These are phyloP conservation scores for Auricularia cornea DNA, from an alignment of 768 basidiomycete species.

Conservation along the genomic window DNA sequence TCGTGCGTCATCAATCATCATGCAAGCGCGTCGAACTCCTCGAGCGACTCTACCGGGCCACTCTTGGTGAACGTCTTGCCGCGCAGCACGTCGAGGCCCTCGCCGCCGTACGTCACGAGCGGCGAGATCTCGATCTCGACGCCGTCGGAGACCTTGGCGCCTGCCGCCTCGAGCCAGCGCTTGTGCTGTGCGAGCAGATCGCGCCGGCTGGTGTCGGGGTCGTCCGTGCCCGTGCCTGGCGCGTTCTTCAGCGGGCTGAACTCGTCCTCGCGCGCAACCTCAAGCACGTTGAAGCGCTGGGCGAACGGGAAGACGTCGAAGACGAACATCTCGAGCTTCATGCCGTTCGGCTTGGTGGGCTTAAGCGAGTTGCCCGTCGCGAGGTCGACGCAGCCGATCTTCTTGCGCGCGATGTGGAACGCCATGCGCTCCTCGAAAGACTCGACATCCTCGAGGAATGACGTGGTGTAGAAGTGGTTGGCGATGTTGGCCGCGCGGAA, in stretches of 20 bases:
- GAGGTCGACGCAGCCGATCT: constrained; percentile 80
- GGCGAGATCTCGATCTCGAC: constrained; percentile 91
- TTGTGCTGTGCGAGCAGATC: constrained; percentile 85
- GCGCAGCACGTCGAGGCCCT: constrained; percentile 72
- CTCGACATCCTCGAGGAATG: constrained; percentile 70
- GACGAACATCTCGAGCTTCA: constrained; percentile 98
- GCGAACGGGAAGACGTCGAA: constrained; percentile 98
- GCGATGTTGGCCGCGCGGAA: constrained; percentile 97
- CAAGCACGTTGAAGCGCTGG: constrained; percentile 72
- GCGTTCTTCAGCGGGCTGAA: constrained; percentile 98
- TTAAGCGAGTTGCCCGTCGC: constrained; percentile 61
- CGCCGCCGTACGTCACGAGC: constrained; percentile 82
- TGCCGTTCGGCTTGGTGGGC: constrained; percentile 88
- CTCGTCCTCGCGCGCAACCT: constrained; percentile 81
- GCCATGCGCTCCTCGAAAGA: constrained; percentile 82
- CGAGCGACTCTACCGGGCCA: constrained; percentile 54
- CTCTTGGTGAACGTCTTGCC: constrained; percentile 74
- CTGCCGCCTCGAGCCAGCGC: constrained; percentile 73
- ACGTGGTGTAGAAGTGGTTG: constrained; percentile 94
- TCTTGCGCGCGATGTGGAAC: constrained; percentile 97
- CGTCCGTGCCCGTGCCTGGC: constrained; percentile 82
- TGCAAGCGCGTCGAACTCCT: constrained; percentile 30
- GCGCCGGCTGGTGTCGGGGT: constrained; percentile 81
- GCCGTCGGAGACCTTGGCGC: constrained; percentile 60
- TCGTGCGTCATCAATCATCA: not conserved